These are phyloP conservation scores for Mycena haematopus DNA, from an alignment of 768 basidiomycete genomes.

Conservation along the genomic window DNA sequence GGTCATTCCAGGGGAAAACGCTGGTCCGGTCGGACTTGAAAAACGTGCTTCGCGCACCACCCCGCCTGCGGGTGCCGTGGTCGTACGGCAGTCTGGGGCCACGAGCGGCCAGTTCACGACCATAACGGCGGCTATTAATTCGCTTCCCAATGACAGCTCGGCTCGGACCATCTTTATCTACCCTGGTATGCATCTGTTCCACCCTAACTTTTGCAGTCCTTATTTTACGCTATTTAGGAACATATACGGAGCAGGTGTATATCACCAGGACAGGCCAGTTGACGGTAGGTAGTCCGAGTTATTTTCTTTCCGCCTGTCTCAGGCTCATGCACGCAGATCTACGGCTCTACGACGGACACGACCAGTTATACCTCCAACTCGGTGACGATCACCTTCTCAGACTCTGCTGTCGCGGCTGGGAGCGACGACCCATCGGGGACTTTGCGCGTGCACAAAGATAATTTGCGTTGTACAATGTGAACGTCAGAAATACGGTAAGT, in stretches of 20 bases:
- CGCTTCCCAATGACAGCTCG: constrained; percentile 30
- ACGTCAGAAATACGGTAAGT: constrained; percentile 38
- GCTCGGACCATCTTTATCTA: constrained; percentile 32
- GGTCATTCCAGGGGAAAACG: background rate
- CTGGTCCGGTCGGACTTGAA: constrained; percentile 11
- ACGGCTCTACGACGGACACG: constrained; percentile 36
- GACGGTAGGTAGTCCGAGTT: constrained; percentile 23
- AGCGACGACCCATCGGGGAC: constrained; percentile 40
- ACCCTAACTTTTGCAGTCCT: too few species aligned
- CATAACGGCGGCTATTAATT: constrained; percentile 32
- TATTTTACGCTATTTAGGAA: constrained; percentile 20
- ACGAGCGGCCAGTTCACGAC: constrained; percentile 32
- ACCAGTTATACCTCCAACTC: constrained; percentile 37
- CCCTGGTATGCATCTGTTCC: constrained; percentile 19
- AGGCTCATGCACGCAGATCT: constrained; percentile 5
- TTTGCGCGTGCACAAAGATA: constrained; percentile 39
- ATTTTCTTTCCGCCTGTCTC: background rate
- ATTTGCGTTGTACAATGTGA: constrained; percentile 41
- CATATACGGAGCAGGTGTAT: constrained; percentile 33
- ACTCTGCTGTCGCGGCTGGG: constrained; percentile 37
- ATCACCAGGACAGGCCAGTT: constrained; percentile 27
- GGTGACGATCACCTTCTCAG: constrained; percentile 37
- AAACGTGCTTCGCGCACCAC: constrained; percentile 31
- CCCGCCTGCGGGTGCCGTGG: constrained; percentile 32
- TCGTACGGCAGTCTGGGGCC: constrained; percentile 23